Conservation (phyloP, 805 yeast species). For the Phaffomyces thermotolerans region DNA sequence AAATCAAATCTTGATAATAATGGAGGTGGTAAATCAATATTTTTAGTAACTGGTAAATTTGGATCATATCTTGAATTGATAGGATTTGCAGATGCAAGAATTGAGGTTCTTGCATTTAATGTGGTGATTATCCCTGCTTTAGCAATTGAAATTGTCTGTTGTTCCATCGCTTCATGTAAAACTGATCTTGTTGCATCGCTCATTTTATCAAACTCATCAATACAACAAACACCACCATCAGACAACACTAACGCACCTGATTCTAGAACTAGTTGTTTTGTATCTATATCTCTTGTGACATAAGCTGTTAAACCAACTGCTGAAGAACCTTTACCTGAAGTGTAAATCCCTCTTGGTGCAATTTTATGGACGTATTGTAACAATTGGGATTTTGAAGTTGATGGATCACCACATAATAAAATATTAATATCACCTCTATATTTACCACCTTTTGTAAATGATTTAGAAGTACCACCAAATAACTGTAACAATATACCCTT, state of each 20-base stretch:
- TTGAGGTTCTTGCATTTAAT: conserved; percentile 90
- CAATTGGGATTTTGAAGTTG: conserved; percentile 93
- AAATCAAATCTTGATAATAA: conserved; percentile 89
- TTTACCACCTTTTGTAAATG: conserved; percentile 82
- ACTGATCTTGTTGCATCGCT: conserved; percentile 90
- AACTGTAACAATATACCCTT: conserved; percentile 89
- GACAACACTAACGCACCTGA: conserved; percentile 94
- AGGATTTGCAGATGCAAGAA: conserved; percentile 95
- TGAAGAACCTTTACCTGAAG: conserved; percentile 98
- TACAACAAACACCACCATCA: conserved; percentile 98
- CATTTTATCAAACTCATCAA: conserved; percentile 98
- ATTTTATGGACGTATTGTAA: conserved; percentile 93
- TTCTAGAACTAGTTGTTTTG: conserved; percentile 88
- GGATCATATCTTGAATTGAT: conserved; percentile 94
- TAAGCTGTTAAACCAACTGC: conserved; percentile 99
- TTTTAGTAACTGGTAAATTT: conserved; percentile 87
- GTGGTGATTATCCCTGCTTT: conserved; percentile 98
- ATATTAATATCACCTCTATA: conserved; percentile 95
- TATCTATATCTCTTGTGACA: conserved; percentile 88
- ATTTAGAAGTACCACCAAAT: conserved; percentile 93
- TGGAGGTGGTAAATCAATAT: conserved; percentile 96
- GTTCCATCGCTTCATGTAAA: conserved; percentile 98
- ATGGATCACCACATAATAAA: conserved; percentile 94
- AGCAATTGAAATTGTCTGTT: conserved; percentile 95
- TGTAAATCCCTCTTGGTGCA: conserved; percentile 96